Percentiles rank a stretch among this genome's conserved stretches.
These are phyloP conservation scores for Rhytidhysteron rufulum DNA, from an alignment of 2,329 filamentous ascomycete genomes.

Conservation along the genomic window DNA sequence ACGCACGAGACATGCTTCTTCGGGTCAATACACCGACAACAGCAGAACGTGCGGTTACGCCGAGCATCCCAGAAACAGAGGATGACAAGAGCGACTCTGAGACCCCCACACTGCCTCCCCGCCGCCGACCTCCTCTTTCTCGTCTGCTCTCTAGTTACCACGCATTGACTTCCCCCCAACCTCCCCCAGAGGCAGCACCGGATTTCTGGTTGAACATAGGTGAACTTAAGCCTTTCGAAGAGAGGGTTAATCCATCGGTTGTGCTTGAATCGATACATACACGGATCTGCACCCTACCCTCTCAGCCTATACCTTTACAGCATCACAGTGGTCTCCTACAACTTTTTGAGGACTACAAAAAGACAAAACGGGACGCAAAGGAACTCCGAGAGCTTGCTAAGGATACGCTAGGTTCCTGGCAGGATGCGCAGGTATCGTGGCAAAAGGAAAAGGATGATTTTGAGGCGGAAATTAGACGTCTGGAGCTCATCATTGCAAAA, in stretches of 20 bases:
- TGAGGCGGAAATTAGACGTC: constrained; percentile 40
- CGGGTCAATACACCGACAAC: neutral
- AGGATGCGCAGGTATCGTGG: constrained; percentile 30
- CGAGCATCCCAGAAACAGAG: constrained; percentile 21
- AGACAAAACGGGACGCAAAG: constrained; percentile 32
- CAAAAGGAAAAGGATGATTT: constrained; percentile 30
- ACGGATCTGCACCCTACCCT: constrained; percentile 18
- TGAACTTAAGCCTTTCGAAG: constrained; percentile 8
- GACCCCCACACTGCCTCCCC: constrained; percentile 23
- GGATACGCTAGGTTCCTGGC: constrained; percentile 20
- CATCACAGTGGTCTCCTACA: constrained; percentile 37
- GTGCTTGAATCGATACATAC: constrained; percentile 22
- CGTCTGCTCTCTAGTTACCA: constrained; percentile 37
- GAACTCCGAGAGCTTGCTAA: constrained; percentile 22
- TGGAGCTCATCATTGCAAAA: constrained; percentile 42
- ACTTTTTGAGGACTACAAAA: constrained; percentile 41
- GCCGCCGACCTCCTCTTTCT: constrained; percentile 37
- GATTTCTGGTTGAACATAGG: constrained; percentile 24
- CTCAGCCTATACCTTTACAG: constrained; percentile 20
- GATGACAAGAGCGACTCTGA: constrained; percentile 27
- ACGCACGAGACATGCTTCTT: neutral
- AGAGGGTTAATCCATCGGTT: constrained; percentile 21
- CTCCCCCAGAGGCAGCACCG: constrained; percentile 16
- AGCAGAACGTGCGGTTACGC: neutral
- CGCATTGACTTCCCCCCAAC: constrained; percentile 17